Evolutionary conservation across 2,329 filamentous ascomycete species (phyloP), one percentile per base, ranked within the genome.

Genomic region (Nothophaeocryptopus gaeumannii): DNA sequence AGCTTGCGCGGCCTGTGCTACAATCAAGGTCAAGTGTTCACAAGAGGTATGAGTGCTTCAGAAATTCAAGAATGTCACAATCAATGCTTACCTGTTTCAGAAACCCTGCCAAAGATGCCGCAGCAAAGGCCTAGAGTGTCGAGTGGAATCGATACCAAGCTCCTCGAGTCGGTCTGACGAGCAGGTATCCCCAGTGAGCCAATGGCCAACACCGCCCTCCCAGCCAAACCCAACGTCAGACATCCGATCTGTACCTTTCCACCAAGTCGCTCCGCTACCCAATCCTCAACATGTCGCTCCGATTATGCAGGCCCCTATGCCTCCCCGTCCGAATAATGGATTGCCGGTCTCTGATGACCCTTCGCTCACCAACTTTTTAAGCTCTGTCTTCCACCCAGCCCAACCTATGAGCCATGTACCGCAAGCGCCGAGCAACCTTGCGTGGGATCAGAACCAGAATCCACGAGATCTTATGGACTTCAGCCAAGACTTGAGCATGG

Each of bases 381-480:
- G 39, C 20, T 47, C 50, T 16, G 55, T 58, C 5, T 35, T 55
- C 29, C 50, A 55, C 15, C 53, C 55, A 36, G 16, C 40, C 2
- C 40, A 47, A 11, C 38, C 35, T 4, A 14, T 34, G 8, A 29
- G 47, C 14, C 11, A 33, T 2, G 33, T 43, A 14, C 37, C n/a
- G 5, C 46, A 45, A 7, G 15, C 50, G 29, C 32, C 40, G 5
- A 36, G 47, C 12, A 44, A 53, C 26, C 41, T 49, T 9, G 41
- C 40, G 10, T 55, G 53, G 55, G 51, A 55, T 13, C 53, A 54
- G 5, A 49, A 53, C 36, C 50, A 46, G n/a, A 40, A 52, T 5
- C 47, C 45, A n/a, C 53, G 55, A 20, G 55, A 58, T 35, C 53
- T 58, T 2, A 58, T 58, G 55, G 55, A 58, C 32, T 58, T 58